phyloP scores from a whole-genome alignment of 2,329 filamentous ascomycete genomes.

The Fusarium torreyae region DNA sequence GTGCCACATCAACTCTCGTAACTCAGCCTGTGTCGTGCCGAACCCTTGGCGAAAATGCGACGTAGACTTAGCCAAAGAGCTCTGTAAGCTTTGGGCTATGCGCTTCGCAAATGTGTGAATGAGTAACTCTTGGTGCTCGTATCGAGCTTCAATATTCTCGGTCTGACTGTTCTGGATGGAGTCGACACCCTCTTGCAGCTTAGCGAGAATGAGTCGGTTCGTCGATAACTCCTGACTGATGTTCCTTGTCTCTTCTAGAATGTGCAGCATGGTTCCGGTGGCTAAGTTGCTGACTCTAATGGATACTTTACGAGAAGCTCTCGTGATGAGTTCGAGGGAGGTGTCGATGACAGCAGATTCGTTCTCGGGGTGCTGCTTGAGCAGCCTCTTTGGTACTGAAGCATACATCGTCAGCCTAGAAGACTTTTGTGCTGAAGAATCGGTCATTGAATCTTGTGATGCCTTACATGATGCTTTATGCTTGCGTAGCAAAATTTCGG shows the following conservation, averaged over 20 bases:
- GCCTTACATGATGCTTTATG: constrained; percentile 4
- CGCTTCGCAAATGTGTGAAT: background rate
- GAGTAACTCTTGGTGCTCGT: constrained; percentile 7
- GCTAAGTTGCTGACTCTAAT: background rate
- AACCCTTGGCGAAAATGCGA: constrained; percentile 3
- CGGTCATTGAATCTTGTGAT: background rate
- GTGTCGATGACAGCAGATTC: constrained; percentile 9
- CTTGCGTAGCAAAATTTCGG: constrained; percentile 5
- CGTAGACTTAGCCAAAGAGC: background rate
- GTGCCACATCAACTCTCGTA: constrained; percentile 13
- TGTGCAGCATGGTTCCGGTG: background rate
- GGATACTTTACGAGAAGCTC: background rate
- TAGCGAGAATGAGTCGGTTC: background rate
- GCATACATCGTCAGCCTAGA: background rate
- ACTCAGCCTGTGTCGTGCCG: background rate
- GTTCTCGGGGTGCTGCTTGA: constrained; percentile 19
- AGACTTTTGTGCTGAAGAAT: background rate
- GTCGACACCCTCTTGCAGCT: background rate
- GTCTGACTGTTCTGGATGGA: background rate
- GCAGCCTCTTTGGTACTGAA: constrained; percentile 6
- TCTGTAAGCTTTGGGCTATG: background rate
- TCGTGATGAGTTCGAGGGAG: constrained; percentile 2
- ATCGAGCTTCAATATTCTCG: background rate
- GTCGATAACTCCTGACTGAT: constrained; percentile 5
- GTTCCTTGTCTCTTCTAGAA: background rate